A percentile compares a stretch with the other conserved stretches of the same genome.
These are phyloP conservation scores for Chlamydomonas schloesseri DNA, from an alignment of 139 green algal species.

Conservation along the genomic window DNA sequence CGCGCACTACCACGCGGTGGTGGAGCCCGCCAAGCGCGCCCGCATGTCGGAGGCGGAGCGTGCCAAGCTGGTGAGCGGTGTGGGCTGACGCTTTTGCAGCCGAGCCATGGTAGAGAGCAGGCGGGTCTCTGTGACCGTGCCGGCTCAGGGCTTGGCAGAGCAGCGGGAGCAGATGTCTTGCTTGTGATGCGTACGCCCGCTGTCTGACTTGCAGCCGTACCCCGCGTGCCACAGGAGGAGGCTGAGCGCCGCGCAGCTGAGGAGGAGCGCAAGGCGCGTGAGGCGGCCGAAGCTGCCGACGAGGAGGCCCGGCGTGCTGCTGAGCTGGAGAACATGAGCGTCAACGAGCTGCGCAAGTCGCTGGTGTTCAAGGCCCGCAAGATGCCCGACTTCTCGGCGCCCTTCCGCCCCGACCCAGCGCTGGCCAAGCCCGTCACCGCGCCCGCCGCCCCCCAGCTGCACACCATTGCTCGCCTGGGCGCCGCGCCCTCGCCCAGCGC, in stretches of 20 bases:
- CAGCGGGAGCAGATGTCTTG: too few species aligned
- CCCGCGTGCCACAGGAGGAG: neutral
- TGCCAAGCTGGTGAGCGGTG: slow-evolving; percentile 44
- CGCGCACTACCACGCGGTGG: slow-evolving; percentile 41
- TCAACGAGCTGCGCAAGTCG: slow-evolving; percentile 50
- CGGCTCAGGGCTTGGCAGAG: too few species aligned
- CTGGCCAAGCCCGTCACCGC: slow-evolving; percentile 23
- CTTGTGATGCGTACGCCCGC: too few species aligned
- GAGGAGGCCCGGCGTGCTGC: slow-evolving; percentile 20
- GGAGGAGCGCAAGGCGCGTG: slow-evolving; percentile 16
- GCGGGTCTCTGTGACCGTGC: too few species aligned
- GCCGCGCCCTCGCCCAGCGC: neutral
- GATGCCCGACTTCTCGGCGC: slow-evolving; percentile 51
- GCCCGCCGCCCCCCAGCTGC: slow-evolving; percentile 5
- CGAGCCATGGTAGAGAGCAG: too few species aligned
- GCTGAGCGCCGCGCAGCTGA: slow-evolving; percentile 11
- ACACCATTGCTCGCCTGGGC: slow-evolving; percentile 24
- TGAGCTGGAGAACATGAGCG: slow-evolving; percentile 47
- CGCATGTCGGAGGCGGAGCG: slow-evolving; percentile 18
- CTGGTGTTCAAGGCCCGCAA: slow-evolving; percentile 49
- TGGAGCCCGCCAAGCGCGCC: slow-evolving; percentile 44
- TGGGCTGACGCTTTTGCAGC: too few species aligned
- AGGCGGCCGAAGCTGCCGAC: neutral
- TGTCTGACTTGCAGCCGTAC: too few species aligned
- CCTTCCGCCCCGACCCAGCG: slow-evolving; percentile 38